Base-by-base conservation (phyloP, 192 early-diverging fungal genomes). In the Backusella tuberculispora region DNA sequence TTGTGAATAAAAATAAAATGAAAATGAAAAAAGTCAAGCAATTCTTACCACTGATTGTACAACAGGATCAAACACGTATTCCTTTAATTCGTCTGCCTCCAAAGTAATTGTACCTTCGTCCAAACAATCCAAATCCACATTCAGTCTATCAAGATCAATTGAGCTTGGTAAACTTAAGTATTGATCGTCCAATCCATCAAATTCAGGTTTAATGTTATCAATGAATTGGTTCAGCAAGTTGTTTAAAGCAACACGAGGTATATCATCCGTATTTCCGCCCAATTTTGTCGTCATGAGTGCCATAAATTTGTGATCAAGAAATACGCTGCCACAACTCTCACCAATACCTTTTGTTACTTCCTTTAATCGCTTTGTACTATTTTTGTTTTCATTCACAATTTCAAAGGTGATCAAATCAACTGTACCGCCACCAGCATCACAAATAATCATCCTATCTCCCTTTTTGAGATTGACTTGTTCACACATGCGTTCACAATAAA, bases 331-430 rank as follows among this genome's bases (percentile, higher is more conserved):
- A 13, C 84, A 88, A 21, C 74, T 81, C n/a, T 78, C 80, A n/a
- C 85, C 85, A 8, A 76, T 71, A 10, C 86, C 81, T 42, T 82
- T 79, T 15, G 86, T 86, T 29, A 82, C 73, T 69, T 88, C 86
- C 24, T 80, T 80, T 2, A 88, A 53, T 26, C 75, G 66, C 24
- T 73, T 73, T 14, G 65, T 72, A 15, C 69, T 71, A 29, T 77
- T 68, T 26, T 44, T 24, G 7, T 15, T 46, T 9, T 37, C 69
- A 44, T 80, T 75, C 17, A 71, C 76, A n/a, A 84, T 76, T 73
- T 86, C 81, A 79, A 86, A 86, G 38, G 83, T 83, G 19, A 86
- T 87, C 60, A 87, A 63, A 76, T 87, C 85, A 15, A 87, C 83
- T 1, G 85, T 87, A 37, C 85, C 85, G 38, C 85, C 85, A 67